Evolutionary conservation across 306 rosid genomes (phyloP), one percentile per base, ranked within the genome.

Genomic region (Hippophae rhamnoides): DNA sequence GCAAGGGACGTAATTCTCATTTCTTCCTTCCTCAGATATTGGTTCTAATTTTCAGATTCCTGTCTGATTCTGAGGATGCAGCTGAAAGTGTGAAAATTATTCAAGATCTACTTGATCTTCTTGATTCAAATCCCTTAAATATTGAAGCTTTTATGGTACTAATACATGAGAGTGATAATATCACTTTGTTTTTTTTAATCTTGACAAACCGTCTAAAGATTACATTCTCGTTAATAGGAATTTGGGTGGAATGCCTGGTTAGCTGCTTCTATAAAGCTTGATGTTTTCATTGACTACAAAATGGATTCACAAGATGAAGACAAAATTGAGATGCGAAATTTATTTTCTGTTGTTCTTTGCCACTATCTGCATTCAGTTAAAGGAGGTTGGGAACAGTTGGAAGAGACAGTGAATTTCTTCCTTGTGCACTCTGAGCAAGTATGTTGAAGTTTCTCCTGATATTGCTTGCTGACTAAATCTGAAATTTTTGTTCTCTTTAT

Each of bases 321-420:
- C 76, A 72, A 51, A 66, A 67, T 46, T 68, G 74, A 54, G 70
- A 80, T 70, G 64, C 78, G 93, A 75, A 85, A 74, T 68, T 72
- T 92, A 73, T 92, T 81, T 74, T 82, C 77, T 66, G 81, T 80
- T 43, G 96, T 92, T 74, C 96, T 92, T 66, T 71, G 94, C 75
- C 76, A 92, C 74, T 81, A 73, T 60, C 72, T 87, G 76, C 77
- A 80, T 70, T 81, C 86, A 61, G 79, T 92, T 53, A 92, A 83
- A 74, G 98, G 98, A 61, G 98, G 98, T 66, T 92, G 98, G 98
- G 93, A 92, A 72, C 96, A 83, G 60, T 76, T 92, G 74, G 96
- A 92, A 73, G 96, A 92, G 76, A 87, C 96, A 0, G 76, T 76
- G 64, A 87, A 79, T 70, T 85, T 92, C 71, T 76, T 90, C 31